Evolutionary conservation across 371 early-diverging fungal genomes (phyloP).

Genomic region (Mortierella sp.): DNA sequence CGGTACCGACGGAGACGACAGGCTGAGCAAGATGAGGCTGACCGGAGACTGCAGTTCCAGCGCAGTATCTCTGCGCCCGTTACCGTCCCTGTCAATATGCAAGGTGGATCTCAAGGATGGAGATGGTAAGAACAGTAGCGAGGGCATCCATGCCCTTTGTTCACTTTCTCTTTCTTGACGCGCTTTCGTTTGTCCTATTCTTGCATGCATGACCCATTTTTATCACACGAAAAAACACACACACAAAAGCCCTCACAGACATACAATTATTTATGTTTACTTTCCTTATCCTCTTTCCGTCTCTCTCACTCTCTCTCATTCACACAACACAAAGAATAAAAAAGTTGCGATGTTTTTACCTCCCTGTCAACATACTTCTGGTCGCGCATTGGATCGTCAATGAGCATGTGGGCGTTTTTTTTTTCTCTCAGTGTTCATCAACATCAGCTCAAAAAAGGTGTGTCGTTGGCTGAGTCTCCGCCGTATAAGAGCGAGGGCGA

Average conservation of each 20-base stretch:
- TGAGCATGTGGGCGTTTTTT: too few relatives aligned
- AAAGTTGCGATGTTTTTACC: neutral
- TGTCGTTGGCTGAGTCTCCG: too few relatives aligned
- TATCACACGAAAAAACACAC: neutral
- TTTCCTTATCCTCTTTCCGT: neutral
- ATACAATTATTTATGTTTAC: slow-evolving; percentile 10
- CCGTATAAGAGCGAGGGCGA: too few relatives aligned
- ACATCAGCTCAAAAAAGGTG: too few relatives aligned
- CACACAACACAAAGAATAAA: neutral
- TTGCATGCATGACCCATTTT: neutral
- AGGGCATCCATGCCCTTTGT: neutral
- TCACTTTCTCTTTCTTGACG: neutral
- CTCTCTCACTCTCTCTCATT: neutral
- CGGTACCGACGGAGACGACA: slow-evolving; percentile 14
- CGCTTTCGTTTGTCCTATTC: neutral
- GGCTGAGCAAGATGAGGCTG: slow-evolving; percentile 18
- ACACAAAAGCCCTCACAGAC: neutral
- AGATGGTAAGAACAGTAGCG: slow-evolving; percentile 34
- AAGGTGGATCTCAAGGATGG: slow-evolving; percentile 39
- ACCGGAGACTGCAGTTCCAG: slow-evolving; percentile 10
- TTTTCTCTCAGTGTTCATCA: too few relatives aligned
- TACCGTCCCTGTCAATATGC: slow-evolving; percentile 17
- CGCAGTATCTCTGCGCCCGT: slow-evolving; percentile 42
- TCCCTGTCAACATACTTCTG: too few relatives aligned
- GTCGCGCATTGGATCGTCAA: too few relatives aligned